Conservation (phyloP, 1,284 basidiomycete genomes). For the Cutaneotrichosporon sp. region DNA sequence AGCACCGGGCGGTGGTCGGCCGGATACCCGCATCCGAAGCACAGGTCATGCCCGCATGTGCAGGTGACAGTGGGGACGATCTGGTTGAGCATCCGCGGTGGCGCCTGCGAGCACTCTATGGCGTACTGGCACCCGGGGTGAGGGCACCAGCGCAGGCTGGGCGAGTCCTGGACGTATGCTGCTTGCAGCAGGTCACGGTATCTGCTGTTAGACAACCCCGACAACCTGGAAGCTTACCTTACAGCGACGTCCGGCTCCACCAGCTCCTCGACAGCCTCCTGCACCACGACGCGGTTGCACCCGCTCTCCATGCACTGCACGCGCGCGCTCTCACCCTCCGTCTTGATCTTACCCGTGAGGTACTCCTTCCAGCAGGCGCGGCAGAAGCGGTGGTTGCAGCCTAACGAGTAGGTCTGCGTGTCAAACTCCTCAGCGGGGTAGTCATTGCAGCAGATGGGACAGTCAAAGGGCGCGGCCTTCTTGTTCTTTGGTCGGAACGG, state of each 20-base stretch:
- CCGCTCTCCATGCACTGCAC: conserved; percentile 93
- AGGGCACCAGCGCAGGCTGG: conserved; percentile 88
- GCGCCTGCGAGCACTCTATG: conserved; percentile 79
- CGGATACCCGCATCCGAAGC: conserved; percentile 84
- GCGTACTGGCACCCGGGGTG: conserved; percentile 71
- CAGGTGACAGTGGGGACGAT: conserved; percentile 89
- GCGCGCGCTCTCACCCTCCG: conserved; percentile 77
- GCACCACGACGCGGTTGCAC: conserved; percentile 71
- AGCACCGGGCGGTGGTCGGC: conserved; percentile 88
- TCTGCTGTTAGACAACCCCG: conserved; percentile 52
- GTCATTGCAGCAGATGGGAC: conserved; percentile 89
- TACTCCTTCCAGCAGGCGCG: conserved; percentile 85
- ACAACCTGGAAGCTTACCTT: conserved; percentile 43
- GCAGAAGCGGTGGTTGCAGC: conserved; percentile 81
- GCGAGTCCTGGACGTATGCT: conserved; percentile 83
- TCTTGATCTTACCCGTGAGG: conserved; percentile 76
- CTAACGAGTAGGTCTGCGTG: conserved; percentile 61
- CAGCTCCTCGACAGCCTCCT: conserved; percentile 56
- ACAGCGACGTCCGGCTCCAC: conserved; percentile 52
- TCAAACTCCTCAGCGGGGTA: conserved; percentile 57
- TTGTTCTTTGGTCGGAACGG: conserved; percentile 16
- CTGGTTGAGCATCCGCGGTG: conserved; percentile 69
- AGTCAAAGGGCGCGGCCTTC: conserved; percentile 64
- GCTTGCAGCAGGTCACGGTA: conserved; percentile 85
- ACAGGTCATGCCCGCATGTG: conserved; percentile 70